These are phyloP conservation scores for Inonotus hispidus DNA, from an alignment of 1,284 basidiomycete species.

Conservation along the genomic window DNA sequence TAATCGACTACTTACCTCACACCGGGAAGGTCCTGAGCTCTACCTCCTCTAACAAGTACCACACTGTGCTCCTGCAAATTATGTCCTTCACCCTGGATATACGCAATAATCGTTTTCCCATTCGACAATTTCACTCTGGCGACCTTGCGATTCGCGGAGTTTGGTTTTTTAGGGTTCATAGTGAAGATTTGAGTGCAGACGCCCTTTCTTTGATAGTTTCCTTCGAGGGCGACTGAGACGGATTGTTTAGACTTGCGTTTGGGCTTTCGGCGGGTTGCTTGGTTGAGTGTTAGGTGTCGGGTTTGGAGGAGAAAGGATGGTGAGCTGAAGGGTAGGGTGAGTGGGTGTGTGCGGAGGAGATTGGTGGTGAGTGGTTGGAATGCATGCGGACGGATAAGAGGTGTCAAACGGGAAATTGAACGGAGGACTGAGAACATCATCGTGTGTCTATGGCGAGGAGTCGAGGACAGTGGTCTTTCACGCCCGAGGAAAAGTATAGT, in stretches of 20 bases:
- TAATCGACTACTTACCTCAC: constrained; percentile 64
- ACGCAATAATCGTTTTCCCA: constrained; percentile 88
- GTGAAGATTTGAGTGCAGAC: constrained; percentile 84
- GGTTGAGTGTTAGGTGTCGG: constrained; percentile 73
- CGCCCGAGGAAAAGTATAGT: neutral
- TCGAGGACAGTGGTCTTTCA: too few relatives aligned
- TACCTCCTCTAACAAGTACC: constrained; percentile 88
- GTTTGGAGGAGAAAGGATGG: constrained; percentile 24
- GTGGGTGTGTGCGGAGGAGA: constrained; percentile 24
- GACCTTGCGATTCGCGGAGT: constrained; percentile 97
- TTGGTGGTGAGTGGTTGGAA: constrained; percentile 17
- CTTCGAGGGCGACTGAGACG: constrained; percentile 74
- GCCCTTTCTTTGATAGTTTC: constrained; percentile 82
- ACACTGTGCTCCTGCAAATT: constrained; percentile 98
- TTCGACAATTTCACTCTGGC: constrained; percentile 90
- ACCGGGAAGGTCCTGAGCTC: constrained; percentile 97
- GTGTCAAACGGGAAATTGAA: constrained; percentile 25
- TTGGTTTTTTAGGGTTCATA: constrained; percentile 95
- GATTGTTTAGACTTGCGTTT: constrained; percentile 45
- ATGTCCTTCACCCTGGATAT: constrained; percentile 97
- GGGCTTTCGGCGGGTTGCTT: constrained; percentile 62
- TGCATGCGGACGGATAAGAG: constrained; percentile 22
- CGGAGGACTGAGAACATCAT: constrained; percentile 44
- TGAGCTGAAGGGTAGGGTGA: constrained; percentile 22
- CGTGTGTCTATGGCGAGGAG: neutral